Evolutionary conservation across 768 basidiomycete genomes (phyloP).

Genomic region (Boletellus ananiceps): DNA sequence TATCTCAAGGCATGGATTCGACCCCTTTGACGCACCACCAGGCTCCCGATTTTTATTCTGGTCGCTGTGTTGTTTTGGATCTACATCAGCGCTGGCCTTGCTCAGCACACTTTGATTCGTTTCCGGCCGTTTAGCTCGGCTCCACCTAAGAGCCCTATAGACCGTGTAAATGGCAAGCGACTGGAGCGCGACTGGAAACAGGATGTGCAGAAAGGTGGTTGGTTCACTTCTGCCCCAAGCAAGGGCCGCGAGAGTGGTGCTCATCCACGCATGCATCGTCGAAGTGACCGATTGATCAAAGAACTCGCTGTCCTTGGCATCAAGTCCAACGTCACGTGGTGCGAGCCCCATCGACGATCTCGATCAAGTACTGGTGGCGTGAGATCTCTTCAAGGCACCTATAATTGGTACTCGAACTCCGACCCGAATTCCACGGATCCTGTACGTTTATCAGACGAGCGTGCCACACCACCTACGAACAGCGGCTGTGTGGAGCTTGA

Average conservation of each 20-base stretch:
- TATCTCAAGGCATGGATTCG: not conserved
- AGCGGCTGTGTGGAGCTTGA: too few relatives aligned
- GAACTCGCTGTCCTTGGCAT: too few relatives aligned
- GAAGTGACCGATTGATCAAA: not conserved
- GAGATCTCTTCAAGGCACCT: too few relatives aligned
- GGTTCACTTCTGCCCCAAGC: not conserved
- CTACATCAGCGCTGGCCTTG: not conserved
- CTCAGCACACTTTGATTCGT: not conserved
- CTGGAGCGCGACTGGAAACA: constrained; percentile 13
- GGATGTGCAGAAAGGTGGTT: not conserved
- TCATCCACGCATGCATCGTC: constrained; percentile 9
- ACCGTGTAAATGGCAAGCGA: constrained; percentile 15
- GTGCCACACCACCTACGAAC: too few relatives aligned
- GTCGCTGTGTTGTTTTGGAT: constrained; percentile 1
- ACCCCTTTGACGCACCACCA: constrained; percentile 19
- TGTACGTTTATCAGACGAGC: too few relatives aligned
- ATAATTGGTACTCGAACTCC: too few relatives aligned
- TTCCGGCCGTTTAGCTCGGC: not conserved
- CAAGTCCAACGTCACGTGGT: too few relatives aligned
- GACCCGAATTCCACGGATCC: too few relatives aligned
- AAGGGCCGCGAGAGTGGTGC: not conserved
- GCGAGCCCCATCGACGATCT: too few relatives aligned
- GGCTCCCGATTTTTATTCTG: constrained; percentile 20
- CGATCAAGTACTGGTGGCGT: too few relatives aligned
- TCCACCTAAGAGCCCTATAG: constrained; percentile 12